These are phyloP conservation scores for Colletotrichum sp. DNA, from an alignment of 2,329 filamentous ascomycete species.

Conservation along the genomic window DNA sequence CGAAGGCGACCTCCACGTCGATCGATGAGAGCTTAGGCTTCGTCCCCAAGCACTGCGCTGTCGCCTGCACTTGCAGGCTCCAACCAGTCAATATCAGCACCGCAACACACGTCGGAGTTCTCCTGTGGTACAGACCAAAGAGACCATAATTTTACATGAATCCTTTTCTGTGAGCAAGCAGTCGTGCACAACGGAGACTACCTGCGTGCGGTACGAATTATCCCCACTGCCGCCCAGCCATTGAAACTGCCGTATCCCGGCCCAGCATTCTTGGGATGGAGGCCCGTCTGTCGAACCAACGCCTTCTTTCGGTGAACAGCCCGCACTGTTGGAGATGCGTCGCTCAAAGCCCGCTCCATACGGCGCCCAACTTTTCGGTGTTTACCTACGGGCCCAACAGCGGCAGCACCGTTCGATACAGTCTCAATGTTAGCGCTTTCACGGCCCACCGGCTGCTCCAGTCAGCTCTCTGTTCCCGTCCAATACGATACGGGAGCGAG, in stretches of 20 bases:
- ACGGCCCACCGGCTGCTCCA: not conserved
- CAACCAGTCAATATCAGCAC: not conserved
- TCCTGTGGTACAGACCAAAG: not conserved
- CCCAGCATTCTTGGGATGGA: not conserved
- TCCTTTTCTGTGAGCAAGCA: not conserved
- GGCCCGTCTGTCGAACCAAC: not conserved
- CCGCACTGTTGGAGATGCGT: not conserved
- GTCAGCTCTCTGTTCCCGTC: not conserved
- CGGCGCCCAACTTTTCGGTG: not conserved
- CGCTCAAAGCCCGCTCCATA: not conserved
- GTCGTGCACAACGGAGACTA: not conserved
- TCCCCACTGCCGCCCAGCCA: slow-evolving; percentile 3
- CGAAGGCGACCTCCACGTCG: not conserved
- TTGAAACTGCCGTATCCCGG: slow-evolving; percentile 11
- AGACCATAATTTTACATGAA: not conserved
- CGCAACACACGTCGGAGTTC: not conserved
- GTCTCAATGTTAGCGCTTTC: not conserved
- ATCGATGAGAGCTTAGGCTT: not conserved
- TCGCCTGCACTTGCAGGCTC: not conserved
- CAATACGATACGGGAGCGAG: not conserved
- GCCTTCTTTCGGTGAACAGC: not conserved
- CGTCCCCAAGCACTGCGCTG: not conserved
- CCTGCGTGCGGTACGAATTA: not conserved
- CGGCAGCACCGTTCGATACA: not conserved
- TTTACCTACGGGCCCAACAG: not conserved